Evolutionary conservation across 75 land plant genomes (phyloP), one percentile per base, ranked within the genome.

Genomic region (Larix kaempferi): DNA sequence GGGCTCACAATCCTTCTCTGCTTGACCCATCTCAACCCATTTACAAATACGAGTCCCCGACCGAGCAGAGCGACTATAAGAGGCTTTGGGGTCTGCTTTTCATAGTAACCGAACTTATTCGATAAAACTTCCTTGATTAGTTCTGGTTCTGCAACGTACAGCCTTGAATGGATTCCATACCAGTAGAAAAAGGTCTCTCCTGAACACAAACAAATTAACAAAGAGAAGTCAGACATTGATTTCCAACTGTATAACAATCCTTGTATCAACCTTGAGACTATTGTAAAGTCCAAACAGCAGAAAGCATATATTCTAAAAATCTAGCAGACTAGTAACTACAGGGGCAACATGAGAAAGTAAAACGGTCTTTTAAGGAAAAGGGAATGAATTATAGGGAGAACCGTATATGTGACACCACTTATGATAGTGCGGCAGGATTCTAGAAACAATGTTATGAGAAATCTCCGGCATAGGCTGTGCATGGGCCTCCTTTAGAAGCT

Each of bases 171-270:
- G 7, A 64, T 58, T 76, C 91, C 93, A 52, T 62, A 77, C 91
- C 91, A 89, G 57, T 76, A 84, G 62, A 88, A 44, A 67, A 84
- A 86, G 2, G 75, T 78, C 15, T 85, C 80, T 49, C 91, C 93
- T 88, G 83, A 54, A 6, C 55, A 67, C 15, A 37, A 44, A 5
- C 75, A 55, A 74, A 41, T 39, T 39, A 39, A 39, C 41, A 39
- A 39, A 39, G 41, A 39, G 5, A 0, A 39, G 3, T 39, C 41
- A 39, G 5, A 39, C 41, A 3, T 39, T 39, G 4, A 39, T 39
- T 39, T 39, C 41, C 41, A 39, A 39, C 41, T 39, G 41, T 39
- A 4, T 4, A 39, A 39, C 41, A 39, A 39, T 39, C 41, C 41
- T 4, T 39, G 41, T 39, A 39, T 3, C 41, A 39, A 39, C 41